Percentiles rank a stretch among this genome's conserved stretches.
Evolutionary conservation across 2,329 filamentous ascomycete species (phyloP).

Genomic region (Fusarium sp.): DNA sequence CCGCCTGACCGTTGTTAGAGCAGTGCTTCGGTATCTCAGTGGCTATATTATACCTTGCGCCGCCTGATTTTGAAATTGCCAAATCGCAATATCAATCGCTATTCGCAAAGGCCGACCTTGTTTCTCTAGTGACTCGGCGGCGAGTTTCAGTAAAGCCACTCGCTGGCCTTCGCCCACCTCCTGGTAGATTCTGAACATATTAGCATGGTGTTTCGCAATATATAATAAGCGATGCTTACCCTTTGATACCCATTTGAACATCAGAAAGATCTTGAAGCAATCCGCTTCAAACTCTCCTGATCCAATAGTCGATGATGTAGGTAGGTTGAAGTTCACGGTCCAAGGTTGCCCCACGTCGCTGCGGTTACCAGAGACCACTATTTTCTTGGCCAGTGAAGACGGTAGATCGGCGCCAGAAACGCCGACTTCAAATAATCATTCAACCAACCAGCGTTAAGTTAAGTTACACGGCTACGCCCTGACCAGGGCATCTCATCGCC

Average conservation of each 20-base stretch:
- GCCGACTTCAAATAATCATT: slow-evolving; percentile 33
- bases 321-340: slow-evolving; percentile 29
- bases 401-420: slow-evolving; percentile 43
- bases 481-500: slow-evolving; percentile 27
- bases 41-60: slow-evolving; percentile 66
- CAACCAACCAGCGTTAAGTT: slow-evolving; percentile 36
- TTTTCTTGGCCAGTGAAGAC: slow-evolving; percentile 39
- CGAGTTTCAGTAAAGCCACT: slow-evolving; percentile 83
- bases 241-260: slow-evolving; percentile 70
- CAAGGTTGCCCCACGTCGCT: slow-evolving; percentile 42
- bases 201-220: not conserved
- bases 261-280: slow-evolving; percentile 10
- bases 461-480: slow-evolving; percentile 26
- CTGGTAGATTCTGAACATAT: slow-evolving; percentile 76
- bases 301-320: slow-evolving; percentile 28
- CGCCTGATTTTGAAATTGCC: slow-evolving; percentile 93
- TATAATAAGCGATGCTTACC: slow-evolving; percentile 50
- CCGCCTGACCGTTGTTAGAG: slow-evolving; percentile 64
- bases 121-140: slow-evolving; percentile 77
- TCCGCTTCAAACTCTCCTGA: not conserved
- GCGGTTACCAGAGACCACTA: slow-evolving; percentile 41
- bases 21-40: not conserved
- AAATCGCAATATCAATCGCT: slow-evolving; percentile 95
- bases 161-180: slow-evolving; percentile 85
- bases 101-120: slow-evolving; percentile 80